Conservation (phyloP, 2,329 filamentous ascomycete genomes). For the Rosellinia necatrix region DNA sequence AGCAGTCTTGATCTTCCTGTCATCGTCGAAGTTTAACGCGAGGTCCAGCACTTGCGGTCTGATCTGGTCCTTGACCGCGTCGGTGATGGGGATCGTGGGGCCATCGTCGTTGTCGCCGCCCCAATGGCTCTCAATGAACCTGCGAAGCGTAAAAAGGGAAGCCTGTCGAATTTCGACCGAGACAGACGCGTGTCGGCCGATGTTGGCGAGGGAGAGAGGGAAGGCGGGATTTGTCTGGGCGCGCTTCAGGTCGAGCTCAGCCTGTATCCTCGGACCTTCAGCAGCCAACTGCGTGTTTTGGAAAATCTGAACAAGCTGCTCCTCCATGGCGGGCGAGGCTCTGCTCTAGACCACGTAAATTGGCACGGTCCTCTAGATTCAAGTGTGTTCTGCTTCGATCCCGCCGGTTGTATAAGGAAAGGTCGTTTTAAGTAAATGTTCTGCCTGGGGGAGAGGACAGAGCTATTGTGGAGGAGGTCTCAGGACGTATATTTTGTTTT, state of each 20-base stretch:
- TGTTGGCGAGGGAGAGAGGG: constrained; percentile 77
- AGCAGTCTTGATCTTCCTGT: constrained; percentile 86
- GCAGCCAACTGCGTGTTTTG: constrained; percentile 81
- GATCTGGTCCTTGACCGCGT: constrained; percentile 74
- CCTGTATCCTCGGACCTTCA: constrained; percentile 78
- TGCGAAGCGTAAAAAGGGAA: constrained; percentile 77
- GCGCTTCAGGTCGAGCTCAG: constrained; percentile 79
- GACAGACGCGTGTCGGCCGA: constrained; percentile 77
- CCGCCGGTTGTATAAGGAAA: too few species aligned
- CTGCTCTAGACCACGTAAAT: constrained; percentile 11
- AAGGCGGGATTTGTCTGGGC: constrained; percentile 73
- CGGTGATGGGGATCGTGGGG: constrained; percentile 67
- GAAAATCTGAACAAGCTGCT: constrained; percentile 87
- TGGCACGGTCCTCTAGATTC: neutral
- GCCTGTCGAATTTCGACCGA: constrained; percentile 79
- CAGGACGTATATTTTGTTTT: constrained; percentile 10
- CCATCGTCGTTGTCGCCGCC: constrained; percentile 73
- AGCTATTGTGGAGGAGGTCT: neutral
- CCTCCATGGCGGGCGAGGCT: constrained; percentile 68
- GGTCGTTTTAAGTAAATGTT: too few species aligned
- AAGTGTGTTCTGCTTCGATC: neutral
- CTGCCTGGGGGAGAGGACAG: neutral
- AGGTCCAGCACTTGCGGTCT: constrained; percentile 77
- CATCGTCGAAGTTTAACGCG: constrained; percentile 71
- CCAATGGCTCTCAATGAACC: constrained; percentile 86